phyloP scores from a whole-genome alignment of 257 asterid genomes.

The Primulina eburnea region DNA sequence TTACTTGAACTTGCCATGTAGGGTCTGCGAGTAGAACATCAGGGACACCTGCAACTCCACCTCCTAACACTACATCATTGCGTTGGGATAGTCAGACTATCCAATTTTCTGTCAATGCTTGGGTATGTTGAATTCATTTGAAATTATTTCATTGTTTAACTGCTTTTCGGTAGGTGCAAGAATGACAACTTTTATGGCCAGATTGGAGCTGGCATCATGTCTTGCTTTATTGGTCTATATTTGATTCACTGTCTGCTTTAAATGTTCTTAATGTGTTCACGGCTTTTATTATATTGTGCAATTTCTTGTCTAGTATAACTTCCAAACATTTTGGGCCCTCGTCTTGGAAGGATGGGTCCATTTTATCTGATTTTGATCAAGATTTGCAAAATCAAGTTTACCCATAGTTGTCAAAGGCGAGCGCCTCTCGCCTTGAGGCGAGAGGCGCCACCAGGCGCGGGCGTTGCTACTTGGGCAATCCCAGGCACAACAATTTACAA shows the following conservation, averaged over 20 bases:
- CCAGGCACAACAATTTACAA: no score
- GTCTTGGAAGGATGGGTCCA: background rate
- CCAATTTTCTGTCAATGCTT: conserved; percentile 88
- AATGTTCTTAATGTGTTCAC: background rate
- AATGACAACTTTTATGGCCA: conserved; percentile 10
- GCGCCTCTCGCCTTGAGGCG: no score
- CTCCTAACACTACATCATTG: conserved; percentile 55
- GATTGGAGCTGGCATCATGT: conserved; percentile 5
- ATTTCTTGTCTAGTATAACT: background rate
- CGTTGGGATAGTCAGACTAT: conserved; percentile 75
- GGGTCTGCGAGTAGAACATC: conserved; percentile 73
- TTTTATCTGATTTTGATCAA: background rate
- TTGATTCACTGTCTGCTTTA: background rate
- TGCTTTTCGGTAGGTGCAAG: conserved; percentile 12
- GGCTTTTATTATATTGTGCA: no score
- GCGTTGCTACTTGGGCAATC: no score
- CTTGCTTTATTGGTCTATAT: background rate
- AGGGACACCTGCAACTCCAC: conserved; percentile 54
- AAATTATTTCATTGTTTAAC: conserved; percentile 15
- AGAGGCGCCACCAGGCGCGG: no score
- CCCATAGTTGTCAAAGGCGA: no score
- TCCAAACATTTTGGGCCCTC: background rate
- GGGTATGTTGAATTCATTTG: conserved; percentile 55
- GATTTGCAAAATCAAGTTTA: background rate
- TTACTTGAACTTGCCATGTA: conserved; percentile 26